These are phyloP conservation scores for Taphrina populina DNA, from an alignment of 1,139 yeast species.

Conservation along the genomic window DNA sequence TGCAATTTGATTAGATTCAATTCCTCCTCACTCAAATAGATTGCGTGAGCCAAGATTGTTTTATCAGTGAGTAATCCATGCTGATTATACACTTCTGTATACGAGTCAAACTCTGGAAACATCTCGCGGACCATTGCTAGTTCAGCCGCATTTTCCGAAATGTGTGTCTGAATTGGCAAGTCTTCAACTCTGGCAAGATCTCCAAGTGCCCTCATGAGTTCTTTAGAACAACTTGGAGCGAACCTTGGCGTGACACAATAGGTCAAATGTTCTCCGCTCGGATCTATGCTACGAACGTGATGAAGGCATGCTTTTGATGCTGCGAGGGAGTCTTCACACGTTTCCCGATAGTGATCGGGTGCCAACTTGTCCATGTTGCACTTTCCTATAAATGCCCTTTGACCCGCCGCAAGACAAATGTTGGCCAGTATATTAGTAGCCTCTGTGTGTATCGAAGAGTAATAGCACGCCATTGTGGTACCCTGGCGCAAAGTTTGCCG, in stretches of 20 bases:
- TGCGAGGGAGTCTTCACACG: slow-evolving; percentile 56
- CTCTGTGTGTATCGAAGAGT: slow-evolving; percentile 77
- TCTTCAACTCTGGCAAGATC: slow-evolving; percentile 52
- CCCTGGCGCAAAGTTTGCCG: slow-evolving; percentile 69
- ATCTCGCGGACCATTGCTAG: slow-evolving; percentile 68
- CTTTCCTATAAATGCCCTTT: slow-evolving; percentile 78
- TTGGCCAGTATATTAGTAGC: slow-evolving; percentile 78
- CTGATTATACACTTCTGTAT: slow-evolving; percentile 74
- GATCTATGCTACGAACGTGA: slow-evolving; percentile 57
- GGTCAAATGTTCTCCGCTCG: slow-evolving; percentile 52
- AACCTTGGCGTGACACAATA: slow-evolving; percentile 91
- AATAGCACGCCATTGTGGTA: slow-evolving; percentile 89
- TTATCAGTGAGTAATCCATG: slow-evolving; percentile 59
- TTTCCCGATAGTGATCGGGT: slow-evolving; percentile 67
- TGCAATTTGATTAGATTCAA: slow-evolving; percentile 55
- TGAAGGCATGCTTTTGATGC: slow-evolving; percentile 60
- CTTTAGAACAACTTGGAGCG: slow-evolving; percentile 80
- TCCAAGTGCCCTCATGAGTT: slow-evolving; percentile 65
- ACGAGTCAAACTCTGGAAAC: slow-evolving; percentile 68
- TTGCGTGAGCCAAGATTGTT: slow-evolving; percentile 86
- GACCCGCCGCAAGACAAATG: slow-evolving; percentile 64
- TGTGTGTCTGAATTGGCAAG: slow-evolving; percentile 83
- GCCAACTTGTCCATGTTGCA: slow-evolving; percentile 80
- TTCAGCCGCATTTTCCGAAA: slow-evolving; percentile 76
- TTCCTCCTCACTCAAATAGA: slow-evolving; percentile 70